Evolutionary conservation across 108 stramenopile genomes (phyloP), one percentile per base, ranked within the genome.

Genomic region (Mediolabrus comicus): DNA sequence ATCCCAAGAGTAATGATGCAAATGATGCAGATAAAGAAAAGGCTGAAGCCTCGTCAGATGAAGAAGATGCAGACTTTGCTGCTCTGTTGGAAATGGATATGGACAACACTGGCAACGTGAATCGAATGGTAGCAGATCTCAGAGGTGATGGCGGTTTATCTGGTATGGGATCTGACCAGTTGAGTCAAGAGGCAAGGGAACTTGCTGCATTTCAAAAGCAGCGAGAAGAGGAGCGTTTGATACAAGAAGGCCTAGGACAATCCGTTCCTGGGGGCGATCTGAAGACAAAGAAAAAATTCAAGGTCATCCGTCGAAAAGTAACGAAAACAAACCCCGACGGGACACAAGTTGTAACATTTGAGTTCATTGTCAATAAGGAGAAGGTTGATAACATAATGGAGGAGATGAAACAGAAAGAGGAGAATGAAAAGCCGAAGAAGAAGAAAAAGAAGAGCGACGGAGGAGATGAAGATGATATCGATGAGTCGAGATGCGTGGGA

Each of bases 251-350:
- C 11, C 27, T 88, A 11, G 73, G 69, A 31, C 58, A 77, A 34
- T 62, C 31, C 10, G 51, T 3, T 25, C 12, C n/a, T 32, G 62
- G 59, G 17, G 11, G 41, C 1, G 74, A 56, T 28, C 46, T 58
- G 4, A 72, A 53, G 25, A 26, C 52, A 26, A 60, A 58, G 22
- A 78, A 71, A 34, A 41, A 74, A 26, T 70, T 65, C 28, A 89
- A 90, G 65, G 82, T 90, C n/a, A 82, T 95, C 58, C 79, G 94
- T 13, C 79, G 88, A 49, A 77, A 78, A 22, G 72, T 92, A 14
- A 89, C 83, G 3, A 95, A 91, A 74, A 95, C 95, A 1, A 56
- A 83, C 55, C 83, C 88, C 2, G 90, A 92, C 61, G 95, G 95
- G 14, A 76, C 73, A 14, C 86, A 87, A 32, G 85, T 73, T 28